These are phyloP conservation scores for Aspergillus tamarii DNA, from an alignment of 2,329 filamentous ascomycete species.

Conservation along the genomic window DNA sequence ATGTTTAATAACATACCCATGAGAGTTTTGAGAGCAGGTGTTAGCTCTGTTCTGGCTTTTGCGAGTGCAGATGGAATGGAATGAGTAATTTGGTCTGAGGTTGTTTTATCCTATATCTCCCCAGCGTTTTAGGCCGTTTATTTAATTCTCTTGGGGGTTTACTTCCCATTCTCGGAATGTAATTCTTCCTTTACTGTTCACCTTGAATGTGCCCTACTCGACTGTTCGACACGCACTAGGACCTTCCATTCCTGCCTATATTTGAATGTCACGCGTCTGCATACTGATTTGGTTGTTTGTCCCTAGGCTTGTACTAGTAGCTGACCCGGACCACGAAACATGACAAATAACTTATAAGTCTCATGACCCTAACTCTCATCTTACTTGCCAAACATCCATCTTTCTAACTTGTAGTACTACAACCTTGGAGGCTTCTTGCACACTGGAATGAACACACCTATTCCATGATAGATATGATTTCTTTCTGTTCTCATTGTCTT, in stretches of 20 bases:
- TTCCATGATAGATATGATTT: not conserved
- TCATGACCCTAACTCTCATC: not conserved
- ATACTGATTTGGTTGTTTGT: not conserved
- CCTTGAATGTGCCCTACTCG: not conserved
- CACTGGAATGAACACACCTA: not conserved
- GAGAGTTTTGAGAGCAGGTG: constrained; percentile 30
- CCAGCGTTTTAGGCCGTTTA: constrained; percentile 16
- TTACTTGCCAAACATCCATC: not conserved
- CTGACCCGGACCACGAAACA: not conserved
- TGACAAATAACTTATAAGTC: not conserved
- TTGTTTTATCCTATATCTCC: constrained; percentile 14
- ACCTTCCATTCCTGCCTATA: not conserved
- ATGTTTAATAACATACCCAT: constrained; percentile 32
- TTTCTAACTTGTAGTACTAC: not conserved
- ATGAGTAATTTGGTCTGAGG: constrained; percentile 22
- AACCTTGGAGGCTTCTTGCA: not conserved
- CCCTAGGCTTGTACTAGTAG: not conserved
- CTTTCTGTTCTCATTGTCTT: not conserved
- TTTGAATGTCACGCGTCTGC: not conserved
- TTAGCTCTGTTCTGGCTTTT: constrained; percentile 18
- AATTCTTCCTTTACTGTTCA: constrained; percentile 12
- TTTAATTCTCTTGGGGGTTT: constrained; percentile 13
- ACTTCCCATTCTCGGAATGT: constrained; percentile 20
- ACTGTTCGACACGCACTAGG: not conserved
- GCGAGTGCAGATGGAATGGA: constrained; percentile 25